Percentiles rank a stretch among this genome's conserved stretches.
phyloP scores from a whole-genome alignment of 2,329 filamentous ascomycete species.

The Penicillium sp. region DNA sequence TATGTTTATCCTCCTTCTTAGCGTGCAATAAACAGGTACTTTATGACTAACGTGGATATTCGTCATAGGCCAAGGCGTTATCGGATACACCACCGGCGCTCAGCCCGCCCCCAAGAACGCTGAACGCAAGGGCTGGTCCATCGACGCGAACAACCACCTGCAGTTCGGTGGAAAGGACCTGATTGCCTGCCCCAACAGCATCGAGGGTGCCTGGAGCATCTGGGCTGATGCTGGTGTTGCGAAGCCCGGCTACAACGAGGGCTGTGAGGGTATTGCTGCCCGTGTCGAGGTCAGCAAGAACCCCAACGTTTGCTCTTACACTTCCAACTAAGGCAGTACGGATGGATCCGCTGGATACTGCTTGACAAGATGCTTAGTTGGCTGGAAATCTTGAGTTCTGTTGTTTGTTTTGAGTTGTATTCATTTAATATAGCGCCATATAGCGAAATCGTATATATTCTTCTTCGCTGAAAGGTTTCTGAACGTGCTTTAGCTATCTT shows the following conservation, averaged over 20 bases:
- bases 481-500: too few species aligned
- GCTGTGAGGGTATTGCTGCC: conserved; percentile 30
- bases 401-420: too few species aligned
- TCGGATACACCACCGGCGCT: conserved; percentile 47
- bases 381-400: too few species aligned
- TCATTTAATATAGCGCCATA: too few species aligned
- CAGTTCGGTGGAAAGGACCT: conserved; percentile 40
- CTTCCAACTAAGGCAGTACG: too few species aligned
- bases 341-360: too few species aligned
- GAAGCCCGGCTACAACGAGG: conserved; percentile 26
- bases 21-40: too few species aligned
- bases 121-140: conserved; percentile 45
- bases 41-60: too few species aligned
- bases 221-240: conserved; percentile 23
- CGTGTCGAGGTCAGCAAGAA: conserved; percentile 18
- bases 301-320: conserved; percentile 24
- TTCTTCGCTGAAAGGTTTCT: too few species aligned
- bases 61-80: conserved; percentile 46
- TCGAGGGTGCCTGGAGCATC: conserved; percentile 37
- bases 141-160: conserved; percentile 40
- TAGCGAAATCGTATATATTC: too few species aligned
- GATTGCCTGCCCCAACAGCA: conserved; percentile 47
- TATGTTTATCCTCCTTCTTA: too few species aligned
- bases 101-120: conserved; percentile 34
- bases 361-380: too few species aligned